Evolutionary conservation across 371 early-diverging fungal species (phyloP), one percentile per base, ranked within the genome.

Genomic region (Apophysomyces trapeziformis): DNA sequence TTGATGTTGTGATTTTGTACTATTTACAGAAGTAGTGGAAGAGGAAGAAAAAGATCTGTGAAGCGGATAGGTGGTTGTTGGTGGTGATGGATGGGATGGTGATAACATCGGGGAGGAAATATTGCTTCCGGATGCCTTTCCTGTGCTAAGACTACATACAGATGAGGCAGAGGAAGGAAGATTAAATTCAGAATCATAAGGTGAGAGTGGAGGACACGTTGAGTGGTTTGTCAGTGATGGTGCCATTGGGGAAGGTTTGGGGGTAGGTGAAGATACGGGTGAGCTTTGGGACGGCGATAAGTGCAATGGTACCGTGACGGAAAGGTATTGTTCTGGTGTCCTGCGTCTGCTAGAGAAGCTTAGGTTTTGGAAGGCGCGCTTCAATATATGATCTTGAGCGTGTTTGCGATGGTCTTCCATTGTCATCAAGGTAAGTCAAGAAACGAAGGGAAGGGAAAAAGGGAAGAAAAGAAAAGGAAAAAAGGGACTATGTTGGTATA

Each of bases 321-420:
- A 50, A 21, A 50, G 50, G 11, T 18, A 50, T 50, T 50, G 50
- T 11, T 50, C 18, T 18, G 50, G 21, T n/a, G 50, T 9, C 50
- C 21, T 16, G 50, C 50, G 50, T 18, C 21, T 50, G 16, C 9
- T 18, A 3, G 50, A 18, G 7, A 50, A 50, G 21, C 50, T 50
- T 21, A 50, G 21, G 21, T 50, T 50, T 50, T 18, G 50, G 21
- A 50, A 50, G 21, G 50, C 50, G 50, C 50, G 50, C 50, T 50
- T 50, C 50, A 50, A 21, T 18, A 21, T 50, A n/a, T 50, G 50
- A 26, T 50, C 50, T 50, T 50, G 50, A 9, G n/a, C 26, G 50
- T 50, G 50, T 50, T 21, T 50, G 9, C 21, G 50, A 21, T 50
- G 50, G 21, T 50, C 50, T 26, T 9, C 50, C 50, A 50, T 50